phyloP scores from a whole-genome alignment of 805 yeast species.

The Yarrowia bubula region DNA sequence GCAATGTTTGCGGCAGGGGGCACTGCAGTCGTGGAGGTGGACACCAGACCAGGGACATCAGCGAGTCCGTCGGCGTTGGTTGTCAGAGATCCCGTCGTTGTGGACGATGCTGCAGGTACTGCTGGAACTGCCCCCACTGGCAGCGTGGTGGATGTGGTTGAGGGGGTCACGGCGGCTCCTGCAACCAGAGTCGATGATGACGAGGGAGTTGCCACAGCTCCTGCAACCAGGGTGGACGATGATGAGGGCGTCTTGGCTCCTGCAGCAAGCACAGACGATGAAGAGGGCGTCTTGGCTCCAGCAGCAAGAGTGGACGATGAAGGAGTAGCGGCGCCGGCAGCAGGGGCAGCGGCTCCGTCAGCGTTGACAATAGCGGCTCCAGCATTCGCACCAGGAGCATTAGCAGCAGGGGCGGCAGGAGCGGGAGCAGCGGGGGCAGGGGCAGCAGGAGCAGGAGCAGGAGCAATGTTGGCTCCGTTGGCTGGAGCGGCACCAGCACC shows the following conservation, averaged over 20 bases:
- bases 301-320: not conserved
- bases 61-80: not conserved
- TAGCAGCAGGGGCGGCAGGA: not conserved
- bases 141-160: not conserved
- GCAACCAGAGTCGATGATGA: conserved; percentile 4
- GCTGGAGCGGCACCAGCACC: conserved; percentile 19
- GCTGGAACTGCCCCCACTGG: not conserved
- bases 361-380: not conserved
- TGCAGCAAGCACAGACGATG: not conserved
- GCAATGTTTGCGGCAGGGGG: conserved; percentile 28
- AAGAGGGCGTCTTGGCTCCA: not conserved
- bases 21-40: conserved; percentile 27
- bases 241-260: conserved; percentile 4
- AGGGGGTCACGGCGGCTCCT: not conserved
- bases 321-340: not conserved
- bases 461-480: not conserved
- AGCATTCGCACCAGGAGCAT: not conserved
- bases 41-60: not conserved
- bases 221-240: not conserved
- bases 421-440: not conserved
- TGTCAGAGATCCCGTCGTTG: not conserved
- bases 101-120: not conserved
- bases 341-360: not conserved
- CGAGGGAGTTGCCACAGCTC: not conserved
- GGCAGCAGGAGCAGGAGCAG: conserved; percentile 6